Evolutionary conservation across 2,329 filamentous ascomycete species (phyloP).

Genomic region (Incumbomyces delicatus): DNA sequence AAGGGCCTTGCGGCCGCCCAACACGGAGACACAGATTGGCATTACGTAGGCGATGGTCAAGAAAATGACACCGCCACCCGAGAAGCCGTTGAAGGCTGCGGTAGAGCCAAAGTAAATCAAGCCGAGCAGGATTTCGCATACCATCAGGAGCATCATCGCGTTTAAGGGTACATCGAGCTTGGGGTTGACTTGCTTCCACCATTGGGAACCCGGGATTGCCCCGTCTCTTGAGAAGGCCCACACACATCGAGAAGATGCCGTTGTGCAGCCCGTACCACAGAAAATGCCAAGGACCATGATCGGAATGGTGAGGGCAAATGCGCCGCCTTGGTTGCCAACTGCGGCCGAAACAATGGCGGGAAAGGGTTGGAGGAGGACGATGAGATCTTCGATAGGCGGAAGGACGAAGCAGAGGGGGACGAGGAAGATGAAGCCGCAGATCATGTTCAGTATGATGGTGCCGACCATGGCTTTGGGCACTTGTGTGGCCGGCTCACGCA

Average conservation of each 20-base stretch:
- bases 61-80: conserved; percentile 47
- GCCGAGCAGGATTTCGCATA: conserved; percentile 39
- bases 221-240: conserved; percentile 69
- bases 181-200: conserved; percentile 58
- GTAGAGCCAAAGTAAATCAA: conserved; percentile 41
- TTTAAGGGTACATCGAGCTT: conserved; percentile 57
- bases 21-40: conserved; percentile 43
- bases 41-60: conserved; percentile 48
- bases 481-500: conserved; percentile 52
- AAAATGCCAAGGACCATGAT: conserved; percentile 70
- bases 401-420: conserved; percentile 61
- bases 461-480: conserved; percentile 53
- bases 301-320: conserved; percentile 65
- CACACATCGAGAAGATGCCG: conserved; percentile 63
- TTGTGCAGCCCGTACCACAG: conserved; percentile 64
- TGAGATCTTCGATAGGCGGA: conserved; percentile 45
- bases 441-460: conserved; percentile 56
- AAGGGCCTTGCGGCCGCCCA: conserved; percentile 38
- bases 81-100: conserved; percentile 41
- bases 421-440: conserved; percentile 58
- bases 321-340: conserved; percentile 58
- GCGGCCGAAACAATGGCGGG: conserved; percentile 44
- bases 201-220: conserved; percentile 58
- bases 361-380: conserved; percentile 57
- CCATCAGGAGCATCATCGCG: conserved; percentile 30